Percentiles rank a stretch among this genome's conserved stretches.
Evolutionary conservation across 2,329 filamentous ascomycete genomes (phyloP).

Genomic region (Calonectria pseudoturangicola): DNA sequence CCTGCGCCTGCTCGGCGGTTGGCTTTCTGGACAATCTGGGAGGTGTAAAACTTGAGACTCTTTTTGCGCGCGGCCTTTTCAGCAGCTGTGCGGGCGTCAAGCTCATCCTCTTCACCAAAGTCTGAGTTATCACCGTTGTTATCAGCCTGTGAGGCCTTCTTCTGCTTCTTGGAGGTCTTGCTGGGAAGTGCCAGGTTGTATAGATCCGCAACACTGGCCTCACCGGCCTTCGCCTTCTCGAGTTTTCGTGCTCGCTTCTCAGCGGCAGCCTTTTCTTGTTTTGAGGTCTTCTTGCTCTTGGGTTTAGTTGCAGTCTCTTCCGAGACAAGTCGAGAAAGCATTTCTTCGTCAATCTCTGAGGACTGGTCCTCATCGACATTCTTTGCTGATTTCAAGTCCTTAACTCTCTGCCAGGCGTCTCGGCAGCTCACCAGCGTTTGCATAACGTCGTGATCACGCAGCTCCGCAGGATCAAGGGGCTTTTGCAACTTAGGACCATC

Average conservation of each 20-base stretch:
- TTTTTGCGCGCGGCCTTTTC: constrained; percentile 95
- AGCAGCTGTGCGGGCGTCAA: constrained; percentile 86
- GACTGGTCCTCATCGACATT: constrained; percentile 58
- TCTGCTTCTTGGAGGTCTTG: constrained; percentile 67
- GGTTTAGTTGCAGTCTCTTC: constrained; percentile 53
- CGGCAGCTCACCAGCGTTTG: constrained; percentile 86
- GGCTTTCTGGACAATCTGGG: constrained; percentile 95
- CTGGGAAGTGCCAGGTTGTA: constrained; percentile 74
- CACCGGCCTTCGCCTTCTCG: constrained; percentile 76
- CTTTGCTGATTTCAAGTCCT: constrained; percentile 74
- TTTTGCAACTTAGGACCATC: constrained; percentile 72
- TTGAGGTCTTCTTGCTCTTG: constrained; percentile 56
- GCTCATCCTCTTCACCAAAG: constrained; percentile 90
- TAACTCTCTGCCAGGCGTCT: constrained; percentile 85
- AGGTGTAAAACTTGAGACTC: constrained; percentile 97
- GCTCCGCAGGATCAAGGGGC: constrained; percentile 83
- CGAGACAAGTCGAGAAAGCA: constrained; percentile 52
- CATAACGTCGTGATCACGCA: constrained; percentile 95
- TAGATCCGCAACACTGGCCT: constrained; percentile 82
- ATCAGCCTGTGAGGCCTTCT: constrained; percentile 61
- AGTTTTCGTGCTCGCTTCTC: constrained; percentile 65
- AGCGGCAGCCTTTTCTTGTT: constrained; percentile 60
- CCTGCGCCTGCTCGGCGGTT: constrained; percentile 87
- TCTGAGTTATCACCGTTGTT: constrained; percentile 82
- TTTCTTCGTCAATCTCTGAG: constrained; percentile 50